Percentiles rank a stretch among this genome's conserved stretches.
Conservation (phyloP, 1,284 basidiomycete genomes). For the Wolfiporia cocos region DNA sequence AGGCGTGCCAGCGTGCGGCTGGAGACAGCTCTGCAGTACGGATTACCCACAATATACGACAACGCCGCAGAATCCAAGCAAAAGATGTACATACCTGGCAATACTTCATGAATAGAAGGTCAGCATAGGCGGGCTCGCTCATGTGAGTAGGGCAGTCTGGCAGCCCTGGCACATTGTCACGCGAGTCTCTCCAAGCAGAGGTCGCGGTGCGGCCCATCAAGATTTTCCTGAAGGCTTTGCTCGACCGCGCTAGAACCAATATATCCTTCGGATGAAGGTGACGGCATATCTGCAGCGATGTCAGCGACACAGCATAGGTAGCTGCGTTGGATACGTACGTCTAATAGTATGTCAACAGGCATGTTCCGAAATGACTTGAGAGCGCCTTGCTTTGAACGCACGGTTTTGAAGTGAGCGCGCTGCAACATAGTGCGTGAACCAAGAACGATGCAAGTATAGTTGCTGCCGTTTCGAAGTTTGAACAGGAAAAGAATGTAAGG, state of each 20-base stretch:
- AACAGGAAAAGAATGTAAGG: too few relatives aligned
- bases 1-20: too few relatives aligned
- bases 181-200: conserved; percentile 36
- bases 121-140: conserved; percentile 26
- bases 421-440: too few relatives aligned
- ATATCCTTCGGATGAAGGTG: conserved; percentile 41
- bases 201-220: conserved; percentile 30
- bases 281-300: conserved; percentile 35
- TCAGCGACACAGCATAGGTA: background rate
- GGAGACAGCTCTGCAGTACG: too few relatives aligned
- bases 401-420: too few relatives aligned
- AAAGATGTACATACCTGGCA: conserved; percentile 13
- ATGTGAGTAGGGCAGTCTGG: conserved; percentile 26
- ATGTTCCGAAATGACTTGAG: conserved; percentile 12
- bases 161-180: conserved; percentile 10
- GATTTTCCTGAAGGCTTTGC: conserved; percentile 27
- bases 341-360: conserved; percentile 18
- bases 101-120: conserved; percentile 19
- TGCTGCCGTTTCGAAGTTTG: too few relatives aligned
- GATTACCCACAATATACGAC: too few relatives aligned
- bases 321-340: conserved; percentile 6
- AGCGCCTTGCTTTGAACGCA: conserved; percentile 2
- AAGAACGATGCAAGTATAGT: too few relatives aligned
- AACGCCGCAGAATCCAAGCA: too few relatives aligned
- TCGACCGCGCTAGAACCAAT: conserved; percentile 34